phyloP scores from a whole-genome alignment of 345 rosid genomes.

The Trapa incisa region DNA sequence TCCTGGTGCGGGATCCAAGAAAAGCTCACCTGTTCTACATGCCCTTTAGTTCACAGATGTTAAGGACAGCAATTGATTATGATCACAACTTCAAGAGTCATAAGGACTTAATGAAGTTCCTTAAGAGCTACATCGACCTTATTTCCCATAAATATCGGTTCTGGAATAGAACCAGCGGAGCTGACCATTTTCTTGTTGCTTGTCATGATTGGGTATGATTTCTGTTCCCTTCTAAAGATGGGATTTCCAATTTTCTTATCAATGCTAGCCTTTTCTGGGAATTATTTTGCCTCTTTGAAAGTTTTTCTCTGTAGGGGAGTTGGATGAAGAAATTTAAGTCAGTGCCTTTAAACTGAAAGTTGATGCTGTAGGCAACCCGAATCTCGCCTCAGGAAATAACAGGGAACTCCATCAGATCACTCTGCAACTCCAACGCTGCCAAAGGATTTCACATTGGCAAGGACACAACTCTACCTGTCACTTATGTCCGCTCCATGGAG shows the following conservation, averaged over 20 bases:
- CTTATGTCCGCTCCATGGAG: slow-evolving; percentile 50
- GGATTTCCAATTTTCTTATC: background rate
- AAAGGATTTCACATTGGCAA: slow-evolving; percentile 60
- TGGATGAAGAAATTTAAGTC: background rate
- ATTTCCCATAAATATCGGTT: slow-evolving; percentile 49
- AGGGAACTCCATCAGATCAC: slow-evolving; percentile 51
- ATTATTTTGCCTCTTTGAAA: background rate
- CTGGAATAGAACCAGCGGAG: slow-evolving; percentile 81
- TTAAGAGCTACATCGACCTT: slow-evolving; percentile 43
- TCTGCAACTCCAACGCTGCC: slow-evolving; percentile 68
- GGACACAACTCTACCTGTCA: slow-evolving; percentile 63
- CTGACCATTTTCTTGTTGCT: slow-evolving; percentile 83
- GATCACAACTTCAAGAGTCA: slow-evolving; percentile 22
- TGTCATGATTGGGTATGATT: slow-evolving; percentile 92
- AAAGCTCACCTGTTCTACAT: slow-evolving; percentile 85
- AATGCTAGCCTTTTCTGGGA: background rate
- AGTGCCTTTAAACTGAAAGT: background rate
- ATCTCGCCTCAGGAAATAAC: slow-evolving; percentile 33
- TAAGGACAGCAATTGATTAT: slow-evolving; percentile 29
- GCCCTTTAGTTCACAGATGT: slow-evolving; percentile 51
- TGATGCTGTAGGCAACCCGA: slow-evolving; percentile 33
- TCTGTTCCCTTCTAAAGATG: background rate
- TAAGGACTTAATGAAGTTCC: slow-evolving; percentile 30
- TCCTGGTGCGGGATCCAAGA: slow-evolving; percentile 55
- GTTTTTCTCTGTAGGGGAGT: background rate